Evolutionary conservation across 2,329 filamentous ascomycete genomes (phyloP), one percentile per base, ranked within the genome.

Genomic region (Curvularia eragrostidis): DNA sequence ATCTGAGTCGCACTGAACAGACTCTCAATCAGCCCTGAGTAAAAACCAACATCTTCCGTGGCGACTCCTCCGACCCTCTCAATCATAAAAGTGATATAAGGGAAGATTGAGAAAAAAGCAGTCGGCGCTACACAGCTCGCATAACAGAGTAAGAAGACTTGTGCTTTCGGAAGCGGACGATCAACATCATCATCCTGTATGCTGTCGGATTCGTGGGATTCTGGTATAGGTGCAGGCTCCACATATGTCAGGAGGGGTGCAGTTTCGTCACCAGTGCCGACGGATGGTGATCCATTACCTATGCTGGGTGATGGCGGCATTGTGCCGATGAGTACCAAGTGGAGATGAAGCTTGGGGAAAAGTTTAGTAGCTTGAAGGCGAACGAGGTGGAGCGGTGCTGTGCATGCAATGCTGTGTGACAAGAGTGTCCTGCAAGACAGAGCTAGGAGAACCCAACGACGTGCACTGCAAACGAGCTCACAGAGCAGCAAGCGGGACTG

Each of bases 51-150:
- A 72, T 92, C 88, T n/a, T 83, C 78, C 43, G 85, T 79, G 1
- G 81, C 74, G 2, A 94, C 76, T 10, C 81, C 69, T 9, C 89
- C 90, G 57, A 87, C 89, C 55, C 84, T 81, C 74, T 85, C 80
- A 36, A 91, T 87, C 91, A 94, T 94, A 70, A 89, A 81, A 68
- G 88, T 91, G 75, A 95, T 85, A 77, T 90, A 94, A 0, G 91
- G 89, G 67, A 94, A 90, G 73, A 94, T 91, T 72, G 83, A 87
- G 79, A 93, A 94, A 79, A 91, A 94, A n/a, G 90, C 89, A 39
- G 93, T 83, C 0, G 91, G 90, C 69, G 94, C 91, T 43, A 91
- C 81, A 24, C 91, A 71, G 5, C 90, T 86, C 1, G 88, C 87
- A 71, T 87, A 90, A 79, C 91, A 94, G 12, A 95, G 85, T 10